Conservation (phyloP, 768 basidiomycete species). For the Tricholoma flavovirens region DNA sequence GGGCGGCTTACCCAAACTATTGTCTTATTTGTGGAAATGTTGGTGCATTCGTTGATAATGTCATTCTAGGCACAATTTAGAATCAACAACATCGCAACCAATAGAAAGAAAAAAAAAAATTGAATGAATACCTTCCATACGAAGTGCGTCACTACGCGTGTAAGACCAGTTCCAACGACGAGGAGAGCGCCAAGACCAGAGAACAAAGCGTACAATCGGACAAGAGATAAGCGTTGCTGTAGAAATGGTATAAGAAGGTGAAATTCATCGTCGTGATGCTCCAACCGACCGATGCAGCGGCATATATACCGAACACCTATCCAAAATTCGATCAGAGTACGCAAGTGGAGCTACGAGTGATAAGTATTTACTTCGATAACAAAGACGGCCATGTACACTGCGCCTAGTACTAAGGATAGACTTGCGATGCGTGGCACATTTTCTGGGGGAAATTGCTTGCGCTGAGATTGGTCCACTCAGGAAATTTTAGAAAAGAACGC, state of each 20-base stretch:
- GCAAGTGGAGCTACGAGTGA: not conserved
- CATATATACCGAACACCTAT: conserved; percentile 44
- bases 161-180: conserved; percentile 44
- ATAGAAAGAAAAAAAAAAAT: not conserved
- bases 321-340: not conserved
- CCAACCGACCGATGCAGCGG: conserved; percentile 43
- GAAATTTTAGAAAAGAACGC: conserved; percentile 16
- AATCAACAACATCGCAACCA: not conserved
- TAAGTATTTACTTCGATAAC: conserved; percentile 38
- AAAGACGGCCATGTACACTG: conserved; percentile 45
- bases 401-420: conserved; percentile 56
- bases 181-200: conserved; percentile 43
- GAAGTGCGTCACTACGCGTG: conserved; percentile 62
- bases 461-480: not conserved
- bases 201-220: conserved; percentile 52
- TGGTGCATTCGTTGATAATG: conserved; percentile 51
- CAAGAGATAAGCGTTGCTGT: conserved; percentile 50
- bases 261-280: not conserved
- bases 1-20: conserved; percentile 32
- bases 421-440: conserved; percentile 40
- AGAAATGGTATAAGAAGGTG: not conserved
- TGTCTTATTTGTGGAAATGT: conserved; percentile 27
- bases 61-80: conserved; percentile 35
- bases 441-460: conserved; percentile 20
- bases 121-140: conserved; percentile 51